Evolutionary conservation across 495 filamentous ascomycete species (phyloP).

Genomic region (Lindgomyces ingoldianus): DNA sequence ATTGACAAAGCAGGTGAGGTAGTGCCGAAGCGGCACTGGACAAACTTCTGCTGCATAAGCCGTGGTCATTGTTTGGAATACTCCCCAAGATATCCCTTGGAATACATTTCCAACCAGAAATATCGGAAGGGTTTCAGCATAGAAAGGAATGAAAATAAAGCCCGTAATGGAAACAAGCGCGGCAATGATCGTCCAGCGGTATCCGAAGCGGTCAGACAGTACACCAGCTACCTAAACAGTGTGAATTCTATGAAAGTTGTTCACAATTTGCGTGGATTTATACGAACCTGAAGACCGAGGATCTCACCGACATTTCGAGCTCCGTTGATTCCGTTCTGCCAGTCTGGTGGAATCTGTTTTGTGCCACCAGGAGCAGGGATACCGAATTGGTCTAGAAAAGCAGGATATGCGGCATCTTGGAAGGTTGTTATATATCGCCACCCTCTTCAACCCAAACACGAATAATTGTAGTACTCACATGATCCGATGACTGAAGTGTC

Average conservation of each 20-base stretch:
- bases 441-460: too few relatives aligned
- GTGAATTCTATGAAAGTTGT: too few relatives aligned
- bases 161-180: conserved; percentile 63
- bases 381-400: conserved; percentile 42
- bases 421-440: too few relatives aligned
- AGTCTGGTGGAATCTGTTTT: conserved; percentile 53
- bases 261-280: too few relatives aligned
- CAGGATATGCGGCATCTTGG: conserved; percentile 40
- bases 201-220: conserved; percentile 75
- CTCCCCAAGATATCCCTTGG: conserved; percentile 75
- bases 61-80: conserved; percentile 75
- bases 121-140: conserved; percentile 64
- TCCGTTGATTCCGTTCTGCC: conserved; percentile 76
- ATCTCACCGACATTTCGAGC: conserved; percentile 65
- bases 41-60: conserved; percentile 81
- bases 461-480: too few relatives aligned
- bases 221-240: conserved; percentile 74
- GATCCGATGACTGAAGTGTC: conserved; percentile 44
- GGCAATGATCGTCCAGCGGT: conserved; percentile 67
- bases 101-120: conserved; percentile 73
- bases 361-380: conserved; percentile 24
- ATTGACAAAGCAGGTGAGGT: conserved; percentile 72
- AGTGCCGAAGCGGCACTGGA: conserved; percentile 68
- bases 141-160: conserved; percentile 75
- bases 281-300: conserved; percentile 71